Evolutionary conservation across 164 flowering plant species (phyloP).

Genomic region (Aristolochia fimbriata): DNA sequence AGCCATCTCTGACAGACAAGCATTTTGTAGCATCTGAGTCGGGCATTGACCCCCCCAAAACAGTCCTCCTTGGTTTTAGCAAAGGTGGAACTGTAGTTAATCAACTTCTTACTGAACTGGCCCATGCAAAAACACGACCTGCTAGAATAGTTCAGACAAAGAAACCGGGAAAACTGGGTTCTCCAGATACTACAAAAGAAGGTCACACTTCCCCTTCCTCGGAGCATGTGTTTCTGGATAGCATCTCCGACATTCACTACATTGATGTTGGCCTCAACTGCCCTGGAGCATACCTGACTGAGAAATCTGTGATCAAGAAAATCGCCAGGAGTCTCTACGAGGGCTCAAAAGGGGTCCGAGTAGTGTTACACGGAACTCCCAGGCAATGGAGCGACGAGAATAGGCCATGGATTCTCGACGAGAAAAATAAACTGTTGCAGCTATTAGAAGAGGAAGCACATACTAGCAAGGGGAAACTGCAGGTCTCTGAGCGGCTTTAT

Average conservation of each 20-base stretch:
- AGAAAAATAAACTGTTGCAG: conserved; percentile 44
- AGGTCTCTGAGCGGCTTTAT: conserved; percentile 54
- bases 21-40: conserved; percentile 12
- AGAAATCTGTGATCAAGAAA: conserved; percentile 31
- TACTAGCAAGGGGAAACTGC: conserved; percentile 39
- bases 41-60: conserved; percentile 25
- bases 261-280: conserved; percentile 80
- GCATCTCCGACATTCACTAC: conserved; percentile 68
- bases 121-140: conserved; percentile 17
- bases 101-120: conserved; percentile 68
- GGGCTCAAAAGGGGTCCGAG: conserved; percentile 29
- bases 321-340: conserved; percentile 27
- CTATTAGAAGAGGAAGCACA: conserved; percentile 40
- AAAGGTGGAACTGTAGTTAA: conserved; percentile 83
- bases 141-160: neutral
- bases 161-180: conserved; percentile 3
- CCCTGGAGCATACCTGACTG: conserved; percentile 65
- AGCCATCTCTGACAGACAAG: conserved; percentile 5
- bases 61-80: conserved; percentile 73
- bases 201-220: conserved; percentile 35
- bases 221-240: conserved; percentile 42
- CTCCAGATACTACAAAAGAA: conserved; percentile 9
- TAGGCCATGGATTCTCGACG: conserved; percentile 50
- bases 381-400: conserved; percentile 73
- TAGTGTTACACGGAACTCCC: conserved; percentile 79